Conservation (phyloP, 306 rosid species). For the Neltuma alba region DNA sequence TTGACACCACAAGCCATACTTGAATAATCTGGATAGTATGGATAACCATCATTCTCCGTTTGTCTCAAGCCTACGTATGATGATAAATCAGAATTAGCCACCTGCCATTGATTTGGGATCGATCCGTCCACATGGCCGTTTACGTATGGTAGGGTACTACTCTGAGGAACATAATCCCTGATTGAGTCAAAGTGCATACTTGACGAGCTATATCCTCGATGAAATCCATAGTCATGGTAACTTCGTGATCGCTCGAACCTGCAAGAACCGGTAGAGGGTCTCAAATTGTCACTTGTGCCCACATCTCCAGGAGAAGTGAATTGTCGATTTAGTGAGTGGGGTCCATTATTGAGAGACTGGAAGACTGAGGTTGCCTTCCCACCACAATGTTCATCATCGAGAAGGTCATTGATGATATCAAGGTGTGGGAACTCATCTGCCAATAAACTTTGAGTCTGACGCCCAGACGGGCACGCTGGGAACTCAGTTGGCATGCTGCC, state of each 20-base stretch:
- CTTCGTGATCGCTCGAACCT: slow-evolving; percentile 86
- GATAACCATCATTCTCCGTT: slow-evolving; percentile 61
- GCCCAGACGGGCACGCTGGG: slow-evolving; percentile 69
- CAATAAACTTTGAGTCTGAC: slow-evolving; percentile 69
- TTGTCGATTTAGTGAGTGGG: slow-evolving; percentile 67
- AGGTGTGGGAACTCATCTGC: slow-evolving; percentile 94
- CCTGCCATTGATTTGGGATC: slow-evolving; percentile 75
- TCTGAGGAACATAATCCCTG: slow-evolving; percentile 65
- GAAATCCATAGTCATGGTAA: slow-evolving; percentile 75
- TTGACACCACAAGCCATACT: slow-evolving; percentile 66
- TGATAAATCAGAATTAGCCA: slow-evolving; percentile 66
- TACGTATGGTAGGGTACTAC: slow-evolving; percentile 52
- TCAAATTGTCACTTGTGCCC: slow-evolving; percentile 56
- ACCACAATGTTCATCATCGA: slow-evolving; percentile 76
- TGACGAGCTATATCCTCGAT: slow-evolving; percentile 54
- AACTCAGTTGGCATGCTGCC: slow-evolving; percentile 53
- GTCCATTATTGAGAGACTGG: slow-evolving; percentile 56
- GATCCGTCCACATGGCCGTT: slow-evolving; percentile 81
- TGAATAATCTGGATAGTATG: slow-evolving; percentile 75
- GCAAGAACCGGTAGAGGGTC: slow-evolving; percentile 72
- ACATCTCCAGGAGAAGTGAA: slow-evolving; percentile 77
- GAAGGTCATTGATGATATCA: slow-evolving; percentile 95
- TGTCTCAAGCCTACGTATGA: slow-evolving; percentile 66
- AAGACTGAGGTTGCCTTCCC: slow-evolving; percentile 57
- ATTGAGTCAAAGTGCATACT: slow-evolving; percentile 55